Evolutionary conservation across 2,329 filamentous ascomycete genomes (phyloP), one percentile per base, ranked within the genome.

Genomic region (Cladosporium sp.): DNA sequence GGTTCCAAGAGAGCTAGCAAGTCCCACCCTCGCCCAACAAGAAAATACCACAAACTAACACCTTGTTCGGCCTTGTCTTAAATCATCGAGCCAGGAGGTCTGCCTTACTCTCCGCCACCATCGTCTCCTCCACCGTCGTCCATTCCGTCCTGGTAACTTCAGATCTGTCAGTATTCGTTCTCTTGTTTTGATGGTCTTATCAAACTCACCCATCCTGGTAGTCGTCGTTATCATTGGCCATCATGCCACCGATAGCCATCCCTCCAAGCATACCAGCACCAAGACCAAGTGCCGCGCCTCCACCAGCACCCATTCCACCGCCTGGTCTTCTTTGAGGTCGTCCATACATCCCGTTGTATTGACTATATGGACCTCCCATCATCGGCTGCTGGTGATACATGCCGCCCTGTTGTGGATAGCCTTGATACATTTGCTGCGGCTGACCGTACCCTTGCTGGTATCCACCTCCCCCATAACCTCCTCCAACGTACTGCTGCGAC

Each of bases 181-280:
- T 26, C 23, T 26, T 26, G 23, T 26, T 26, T 26, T 26, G 23
- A 26, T 26, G 23, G 23, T 26, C 23, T 26, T 26, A 26, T 26
- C 23, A 73, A 4, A 67, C 56, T 66, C 35, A 67, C 65, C 67
- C 55, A 12, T 85, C 84, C 5, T 86, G 81, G 67, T 89, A 79
- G 69, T 91, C 61, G 46, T 63, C 78, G 56, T 84, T 76, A 67
- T 89, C 66, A 5, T 71, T 86, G 65, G 90, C 80, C 60, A 93
- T 82, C 1, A 89, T 88, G 73, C 90, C 83, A 2, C 84, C 89
- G 35, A 96, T 78, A 72, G 96, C 68, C 68, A 87, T 85, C 64
- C 93, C 93, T 71, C 92, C 93, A 1, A 97, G 72, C 75, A 97
- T 74, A 77, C 93, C 93, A 69, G 90, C 93, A 70, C 92, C 93